A percentile compares a stretch with the other conserved stretches of the same genome.
phyloP scores from a whole-genome alignment of 495 filamentous ascomycete genomes.

The Penicillium coffeae region DNA sequence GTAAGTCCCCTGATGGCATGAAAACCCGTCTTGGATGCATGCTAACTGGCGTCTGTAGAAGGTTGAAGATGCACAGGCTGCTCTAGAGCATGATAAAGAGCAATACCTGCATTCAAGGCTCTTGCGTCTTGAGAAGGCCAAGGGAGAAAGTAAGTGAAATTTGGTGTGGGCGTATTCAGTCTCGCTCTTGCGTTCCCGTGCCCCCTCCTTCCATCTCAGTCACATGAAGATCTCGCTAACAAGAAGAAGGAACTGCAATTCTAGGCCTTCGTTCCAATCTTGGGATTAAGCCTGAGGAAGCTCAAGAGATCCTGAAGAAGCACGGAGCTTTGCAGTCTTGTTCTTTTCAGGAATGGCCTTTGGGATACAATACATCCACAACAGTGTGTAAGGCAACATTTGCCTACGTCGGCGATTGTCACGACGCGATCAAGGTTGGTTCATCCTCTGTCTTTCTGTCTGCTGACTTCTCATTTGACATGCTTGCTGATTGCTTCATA shows the following conservation, averaged over 20 bases:
- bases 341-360: conserved; percentile 2
- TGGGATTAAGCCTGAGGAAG: conserved; percentile 6
- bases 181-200: background rate
- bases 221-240: conserved; percentile 2
- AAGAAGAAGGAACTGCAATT: conserved; percentile 13
- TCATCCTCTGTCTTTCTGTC: no score
- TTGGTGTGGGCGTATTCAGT: no score
- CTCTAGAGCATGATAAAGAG: conserved; percentile 2
- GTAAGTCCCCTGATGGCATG: conserved; percentile 3
- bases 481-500: background rate
- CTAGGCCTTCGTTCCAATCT: conserved; percentile 14
- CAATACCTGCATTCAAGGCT: conserved; percentile 8
- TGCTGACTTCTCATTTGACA: background rate
- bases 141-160: conserved; percentile 16
- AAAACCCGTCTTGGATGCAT: background rate
- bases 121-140: conserved; percentile 17
- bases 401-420: conserved; percentile 19
- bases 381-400: conserved; percentile 16
- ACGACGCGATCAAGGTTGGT: conserved; percentile 20
- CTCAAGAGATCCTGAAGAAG: background rate
- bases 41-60: conserved; percentile 5
- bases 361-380: background rate
- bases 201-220: background rate
- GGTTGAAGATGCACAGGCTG: conserved; percentile 11
- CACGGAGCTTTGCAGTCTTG: conserved; percentile 11